Evolutionary conservation across 2,329 filamentous ascomycete species (phyloP).

Genomic region (Cytospora schulzeri): DNA sequence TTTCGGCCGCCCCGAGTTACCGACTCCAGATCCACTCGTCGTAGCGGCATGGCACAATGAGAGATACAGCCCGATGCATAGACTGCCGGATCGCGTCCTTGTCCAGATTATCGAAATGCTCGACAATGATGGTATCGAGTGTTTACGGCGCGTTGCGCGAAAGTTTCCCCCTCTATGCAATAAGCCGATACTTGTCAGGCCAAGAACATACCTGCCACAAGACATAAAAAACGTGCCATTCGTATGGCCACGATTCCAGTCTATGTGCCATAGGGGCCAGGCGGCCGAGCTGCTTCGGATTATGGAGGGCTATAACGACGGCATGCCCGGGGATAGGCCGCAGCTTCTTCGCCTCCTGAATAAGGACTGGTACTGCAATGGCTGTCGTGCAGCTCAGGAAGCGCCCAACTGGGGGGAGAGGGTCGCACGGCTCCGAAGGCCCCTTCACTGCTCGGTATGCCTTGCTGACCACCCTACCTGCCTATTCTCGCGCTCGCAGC

Average conservation of each 20-base stretch:
- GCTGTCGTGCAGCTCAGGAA: neutral
- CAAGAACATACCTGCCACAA: neutral
- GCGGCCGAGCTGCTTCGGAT: neutral
- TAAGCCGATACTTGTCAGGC: neutral
- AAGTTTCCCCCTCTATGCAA: neutral
- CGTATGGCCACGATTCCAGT: neutral
- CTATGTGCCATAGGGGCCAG: neutral
- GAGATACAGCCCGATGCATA: neutral
- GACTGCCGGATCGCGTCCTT: conserved; percentile 5
- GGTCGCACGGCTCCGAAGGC: neutral
- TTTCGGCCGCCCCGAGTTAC: neutral
- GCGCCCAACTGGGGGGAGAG: neutral
- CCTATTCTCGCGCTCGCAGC: neutral
- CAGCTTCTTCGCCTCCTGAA: neutral
- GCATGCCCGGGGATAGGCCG: neutral
- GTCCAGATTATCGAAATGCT: neutral
- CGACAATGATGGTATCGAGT: conserved; percentile 9
- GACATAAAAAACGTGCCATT: neutral
- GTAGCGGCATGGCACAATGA: conserved; percentile 2
- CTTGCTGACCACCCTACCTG: conserved; percentile 3
- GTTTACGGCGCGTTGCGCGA: conserved; percentile 12
- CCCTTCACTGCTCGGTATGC: neutral
- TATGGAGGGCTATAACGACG: neutral
- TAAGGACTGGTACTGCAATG: conserved; percentile 7
- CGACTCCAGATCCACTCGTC: neutral